A percentile compares a stretch with the other conserved stretches of the same genome.
Conservation (phyloP, 352 stramenopile genomes). For the Globisporangium takayamanum region DNA sequence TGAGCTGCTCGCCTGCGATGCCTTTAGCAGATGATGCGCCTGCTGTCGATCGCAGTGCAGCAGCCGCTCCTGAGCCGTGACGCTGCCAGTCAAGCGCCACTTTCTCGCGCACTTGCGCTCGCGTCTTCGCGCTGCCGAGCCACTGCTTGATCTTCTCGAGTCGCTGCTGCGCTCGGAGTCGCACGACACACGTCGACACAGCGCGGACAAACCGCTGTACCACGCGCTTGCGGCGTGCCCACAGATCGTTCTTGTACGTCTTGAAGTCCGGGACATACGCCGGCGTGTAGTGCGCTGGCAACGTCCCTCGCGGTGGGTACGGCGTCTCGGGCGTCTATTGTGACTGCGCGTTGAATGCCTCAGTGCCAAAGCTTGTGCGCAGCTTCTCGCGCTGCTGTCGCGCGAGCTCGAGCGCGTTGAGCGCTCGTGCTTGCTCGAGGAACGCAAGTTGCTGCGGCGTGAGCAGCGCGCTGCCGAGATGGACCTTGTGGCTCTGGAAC, state of each 20-base stretch:
- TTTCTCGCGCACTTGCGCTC: slow-evolving; percentile 47
- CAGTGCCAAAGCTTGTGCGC: slow-evolving; percentile 29
- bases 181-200: slow-evolving; percentile 71
- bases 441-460: slow-evolving; percentile 35
- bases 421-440: slow-evolving; percentile 41
- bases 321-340: slow-evolving; percentile 18
- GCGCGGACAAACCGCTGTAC: slow-evolving; percentile 60
- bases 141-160: slow-evolving; percentile 50
- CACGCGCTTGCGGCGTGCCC: slow-evolving; percentile 57
- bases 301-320: slow-evolving; percentile 20
- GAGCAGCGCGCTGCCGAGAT: slow-evolving; percentile 54
- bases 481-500: slow-evolving; percentile 76
- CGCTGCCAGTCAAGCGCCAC: slow-evolving; percentile 50
- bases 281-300: slow-evolving; percentile 39
- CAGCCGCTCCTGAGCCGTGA: slow-evolving; percentile 5
- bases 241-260: slow-evolving; percentile 85
- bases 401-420: slow-evolving; percentile 24
- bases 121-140: slow-evolving; percentile 38
- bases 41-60: neutral
- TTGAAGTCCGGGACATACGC: slow-evolving; percentile 66
- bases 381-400: slow-evolving; percentile 36
- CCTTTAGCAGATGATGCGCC: no score
- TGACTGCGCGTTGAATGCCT: slow-evolving; percentile 27
- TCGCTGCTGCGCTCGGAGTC: slow-evolving; percentile 46
- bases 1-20: neutral